Conservation (phyloP, 2,329 filamentous ascomycete species). For the Penicillium sp. region DNA sequence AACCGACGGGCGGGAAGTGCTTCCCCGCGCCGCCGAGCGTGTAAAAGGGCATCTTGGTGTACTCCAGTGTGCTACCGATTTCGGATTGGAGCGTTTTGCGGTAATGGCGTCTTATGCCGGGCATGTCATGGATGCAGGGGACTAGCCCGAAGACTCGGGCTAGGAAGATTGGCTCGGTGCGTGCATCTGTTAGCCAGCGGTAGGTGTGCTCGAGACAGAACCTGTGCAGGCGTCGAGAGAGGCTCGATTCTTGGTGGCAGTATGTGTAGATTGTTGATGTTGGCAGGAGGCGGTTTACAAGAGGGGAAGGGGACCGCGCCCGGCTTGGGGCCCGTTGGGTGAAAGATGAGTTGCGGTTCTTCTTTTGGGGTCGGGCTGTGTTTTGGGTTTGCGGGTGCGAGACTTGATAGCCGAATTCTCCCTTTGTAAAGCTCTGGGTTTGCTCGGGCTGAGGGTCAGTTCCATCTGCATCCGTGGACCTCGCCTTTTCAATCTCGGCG, state of each 20-base stretch:
- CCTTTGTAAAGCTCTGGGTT: neutral
- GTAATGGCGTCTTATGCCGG: constrained; percentile 15
- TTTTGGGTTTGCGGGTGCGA: neutral
- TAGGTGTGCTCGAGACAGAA: constrained; percentile 62
- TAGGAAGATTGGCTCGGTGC: constrained; percentile 15
- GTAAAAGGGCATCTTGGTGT: constrained; percentile 23
- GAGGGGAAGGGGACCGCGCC: constrained; percentile 18
- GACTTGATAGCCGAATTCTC: constrained; percentile 19
- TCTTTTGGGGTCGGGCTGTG: neutral
- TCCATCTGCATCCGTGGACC: neutral
- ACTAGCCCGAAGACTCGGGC: constrained; percentile 27
- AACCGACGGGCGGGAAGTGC: constrained; percentile 52
- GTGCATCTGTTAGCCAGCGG: constrained; percentile 48
- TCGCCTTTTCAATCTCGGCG: constrained; percentile 16
- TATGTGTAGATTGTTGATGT: constrained; percentile 47
- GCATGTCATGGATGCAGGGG: constrained; percentile 26
- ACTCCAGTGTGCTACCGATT: constrained; percentile 22
- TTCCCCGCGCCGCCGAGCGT: constrained; percentile 63
- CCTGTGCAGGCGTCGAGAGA: constrained; percentile 69
- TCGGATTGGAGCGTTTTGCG: constrained; percentile 18
- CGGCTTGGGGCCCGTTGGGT: neutral
- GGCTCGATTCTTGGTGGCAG: constrained; percentile 63
- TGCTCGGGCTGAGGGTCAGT: neutral
- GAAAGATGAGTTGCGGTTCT: neutral
- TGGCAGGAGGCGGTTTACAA: constrained; percentile 24